Evolutionary conservation across 2,329 filamentous ascomycete species (phyloP).

Genomic region (Helminthosporium solani): DNA sequence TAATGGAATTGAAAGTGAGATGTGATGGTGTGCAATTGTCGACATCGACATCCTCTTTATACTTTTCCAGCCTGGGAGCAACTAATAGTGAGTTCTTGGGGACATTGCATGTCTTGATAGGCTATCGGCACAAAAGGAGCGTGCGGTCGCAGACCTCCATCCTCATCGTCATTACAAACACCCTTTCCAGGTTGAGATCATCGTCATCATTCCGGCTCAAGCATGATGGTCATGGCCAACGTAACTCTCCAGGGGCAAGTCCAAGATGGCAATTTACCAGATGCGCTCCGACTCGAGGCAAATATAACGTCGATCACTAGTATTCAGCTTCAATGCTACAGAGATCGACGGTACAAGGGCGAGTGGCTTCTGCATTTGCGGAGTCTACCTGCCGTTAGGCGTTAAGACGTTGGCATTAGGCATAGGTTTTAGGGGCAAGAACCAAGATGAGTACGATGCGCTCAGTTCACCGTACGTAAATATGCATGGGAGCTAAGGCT

Average conservation of each 20-base stretch:
- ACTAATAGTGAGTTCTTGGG: conserved; percentile 11
- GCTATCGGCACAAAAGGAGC: background rate
- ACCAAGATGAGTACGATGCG: conserved; percentile 17
- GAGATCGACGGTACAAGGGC: conserved; percentile 7
- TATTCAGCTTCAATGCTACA: conserved; percentile 25
- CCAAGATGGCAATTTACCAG: conserved; percentile 15
- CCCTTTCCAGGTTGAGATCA: conserved; percentile 19
- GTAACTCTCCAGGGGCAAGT: conserved; percentile 18
- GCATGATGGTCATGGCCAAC: conserved; percentile 5
- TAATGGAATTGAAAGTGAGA: conserved; percentile 12
- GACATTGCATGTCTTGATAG: background rate
- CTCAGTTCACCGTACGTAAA: conserved; percentile 24
- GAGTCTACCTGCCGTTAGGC: conserved; percentile 19
- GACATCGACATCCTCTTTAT: conserved; percentile 32
- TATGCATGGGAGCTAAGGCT: conserved; percentile 11
- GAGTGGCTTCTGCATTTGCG: conserved; percentile 17
- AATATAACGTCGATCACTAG: conserved; percentile 32
- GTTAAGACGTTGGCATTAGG: too few relatives aligned
- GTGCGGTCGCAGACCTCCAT: conserved; percentile 3
- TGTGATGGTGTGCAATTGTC: conserved; percentile 25
- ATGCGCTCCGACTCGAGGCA: conserved; percentile 7
- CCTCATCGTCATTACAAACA: conserved; percentile 28
- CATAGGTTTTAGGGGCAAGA: conserved; percentile 10
- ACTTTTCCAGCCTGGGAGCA: conserved; percentile 15
- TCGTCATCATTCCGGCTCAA: conserved; percentile 16